Base-by-base conservation (phyloP, 192 early-diverging fungal species). In the Coemansia sp. region DNA sequence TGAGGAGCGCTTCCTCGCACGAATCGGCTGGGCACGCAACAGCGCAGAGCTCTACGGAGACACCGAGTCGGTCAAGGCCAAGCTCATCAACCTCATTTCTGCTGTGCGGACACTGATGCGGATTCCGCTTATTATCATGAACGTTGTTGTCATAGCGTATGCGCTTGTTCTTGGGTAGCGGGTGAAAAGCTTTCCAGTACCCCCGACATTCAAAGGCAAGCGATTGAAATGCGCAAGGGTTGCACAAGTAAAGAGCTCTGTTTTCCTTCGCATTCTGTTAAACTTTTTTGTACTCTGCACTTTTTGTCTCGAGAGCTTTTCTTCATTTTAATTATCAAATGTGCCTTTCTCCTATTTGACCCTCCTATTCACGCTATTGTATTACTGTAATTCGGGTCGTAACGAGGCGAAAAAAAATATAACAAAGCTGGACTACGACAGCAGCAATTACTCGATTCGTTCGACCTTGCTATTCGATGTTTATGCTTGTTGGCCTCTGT, bases 1-100 rank as follows among this genome's bases (percentile, higher is more conserved):
- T 70, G 94, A 96, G 79, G 92, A 96, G 64, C 89, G 94, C 22
- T 96, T 96, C 71, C 83, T 96, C 22, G 91, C 92, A 9, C 82
- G 91, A 72, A 93, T 93, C 66, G 91, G 91, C 25, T 89, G 90
- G 84, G 75, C 76, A 36, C 70, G 78, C 62, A 87, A 82, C 45
- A 82, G 69, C 62, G 84, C 67, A 40, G 85, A 77, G 67, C 87
- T 89, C 62, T 86, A 87, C 35, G 87, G 88, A 46, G 79, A 86
- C 70, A 78, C 83, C 22, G 85, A 89, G 61, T 87, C 89, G 14
- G 65, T 96, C 34, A 93, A 92, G 70, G 83, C 86, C 54, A 90
- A 90, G 69, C 65, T 96, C 40, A 86, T 96, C 74, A 90, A 90
- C 73, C 85, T 96, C 41, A 95, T 96, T 61, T 92, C 92, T 0